phyloP scores from a whole-genome alignment of 176 grass and related monocot species.

The Echinochloa phyllopogon region DNA sequence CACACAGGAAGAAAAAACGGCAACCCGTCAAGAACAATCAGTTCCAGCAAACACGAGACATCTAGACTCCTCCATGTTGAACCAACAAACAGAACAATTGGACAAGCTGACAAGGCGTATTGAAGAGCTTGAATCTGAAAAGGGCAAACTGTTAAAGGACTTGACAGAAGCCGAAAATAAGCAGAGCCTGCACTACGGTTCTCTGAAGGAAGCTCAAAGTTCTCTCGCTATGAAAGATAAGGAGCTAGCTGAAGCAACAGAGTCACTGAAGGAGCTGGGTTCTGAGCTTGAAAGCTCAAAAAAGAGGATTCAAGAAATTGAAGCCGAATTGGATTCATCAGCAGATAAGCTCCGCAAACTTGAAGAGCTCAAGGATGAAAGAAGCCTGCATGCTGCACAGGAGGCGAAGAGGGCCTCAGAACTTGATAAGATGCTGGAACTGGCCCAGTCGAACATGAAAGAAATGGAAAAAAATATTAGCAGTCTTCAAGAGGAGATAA shows the following conservation, averaged over 20 bases:
- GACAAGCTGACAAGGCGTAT: conserved; percentile 60
- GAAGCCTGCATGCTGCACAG: conserved; percentile 58
- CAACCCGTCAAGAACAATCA: conserved; percentile 48
- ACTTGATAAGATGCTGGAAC: conserved; percentile 77
- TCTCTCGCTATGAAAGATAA: conserved; percentile 59
- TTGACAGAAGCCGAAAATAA: conserved; percentile 77
- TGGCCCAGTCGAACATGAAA: conserved; percentile 60
- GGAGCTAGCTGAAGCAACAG: conserved; percentile 68
- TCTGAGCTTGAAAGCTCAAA: conserved; percentile 65
- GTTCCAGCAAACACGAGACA: conserved; percentile 30
- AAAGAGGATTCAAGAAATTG: conserved; percentile 66
- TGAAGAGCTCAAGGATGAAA: conserved; percentile 72
- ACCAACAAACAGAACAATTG: conserved; percentile 53
- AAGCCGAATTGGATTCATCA: conserved; percentile 55
- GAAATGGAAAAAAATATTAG: conserved; percentile 71
- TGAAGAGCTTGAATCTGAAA: conserved; percentile 81
- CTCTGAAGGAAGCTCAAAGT: conserved; percentile 72
- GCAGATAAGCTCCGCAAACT: conserved; percentile 61
- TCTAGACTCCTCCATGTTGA: conserved; percentile 51
- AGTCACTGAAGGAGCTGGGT: conserved; percentile 45
- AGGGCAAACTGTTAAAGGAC: conserved; percentile 53
- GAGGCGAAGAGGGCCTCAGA: conserved; percentile 75
- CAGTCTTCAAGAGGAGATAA: conserved; percentile 70
- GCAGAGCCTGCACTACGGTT: conserved; percentile 60
- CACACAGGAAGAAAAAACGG: conserved; percentile 37